Base-by-base conservation (phyloP, 2,329 filamentous ascomycete species). In the Dothistroma pini region DNA sequence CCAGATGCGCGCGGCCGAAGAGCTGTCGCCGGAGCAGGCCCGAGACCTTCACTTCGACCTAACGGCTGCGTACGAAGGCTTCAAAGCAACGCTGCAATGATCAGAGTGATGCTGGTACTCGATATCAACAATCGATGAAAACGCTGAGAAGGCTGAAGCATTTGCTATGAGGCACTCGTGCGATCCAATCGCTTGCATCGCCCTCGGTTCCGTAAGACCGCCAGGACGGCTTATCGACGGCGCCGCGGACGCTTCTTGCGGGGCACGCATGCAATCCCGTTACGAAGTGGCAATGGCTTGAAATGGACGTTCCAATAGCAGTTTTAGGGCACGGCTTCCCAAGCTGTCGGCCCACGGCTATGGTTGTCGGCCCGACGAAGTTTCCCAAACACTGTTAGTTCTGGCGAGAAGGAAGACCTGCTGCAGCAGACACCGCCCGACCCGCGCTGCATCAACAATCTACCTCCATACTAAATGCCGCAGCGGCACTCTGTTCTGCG, bases 1-100 rank as follows among this genome's bases (percentile, higher is more conserved):
- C 74, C 93, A 97, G 78, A 97, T 99, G 95, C 91, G 91, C 72
- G 95, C 93, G 9, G 92, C 91, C 1, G 93, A 97, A 71, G 92
- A 96, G 75, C 77, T 99, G 68, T 88, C 84, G 68, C 90, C 96
- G 70, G 88, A 93, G 60, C 91, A 97, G 77, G 90, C 90, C 6
- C 83, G 93, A 60, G 92, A 99, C 75, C 79, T 97, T 68, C 89
- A 95, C 68, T 86, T 96, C 75, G 93, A 97, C 74, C 96, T 97
- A 72, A 91, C 96, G 73, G 88, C 91, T 71, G 93, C 93, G 47
- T 97, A 97, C 73, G 88, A 93, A 70, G 93, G 93, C 1, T 97
- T 97, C 76, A 96, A 97, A 76, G 86, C 84, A 56, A 91, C 87
- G 3, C 79, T 96, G 72, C 78, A 73, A 53, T 74, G 25, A 29